Evolutionary conservation across 192 early-diverging fungal genomes (phyloP).

Genomic region (Entophlyctis luteolus): DNA sequence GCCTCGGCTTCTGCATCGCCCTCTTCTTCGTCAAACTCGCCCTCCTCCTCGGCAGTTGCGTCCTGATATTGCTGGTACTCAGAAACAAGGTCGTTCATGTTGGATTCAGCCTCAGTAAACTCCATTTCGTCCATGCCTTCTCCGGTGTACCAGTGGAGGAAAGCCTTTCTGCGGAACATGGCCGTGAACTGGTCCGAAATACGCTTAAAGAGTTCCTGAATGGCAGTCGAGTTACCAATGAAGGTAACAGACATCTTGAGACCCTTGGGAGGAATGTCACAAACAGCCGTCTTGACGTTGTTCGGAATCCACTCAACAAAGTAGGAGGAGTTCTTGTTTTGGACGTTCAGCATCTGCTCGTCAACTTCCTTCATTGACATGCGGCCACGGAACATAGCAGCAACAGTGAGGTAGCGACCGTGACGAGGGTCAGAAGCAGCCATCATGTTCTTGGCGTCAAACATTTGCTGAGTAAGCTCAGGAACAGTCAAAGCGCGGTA

Average conservation of each 20-base stretch:
- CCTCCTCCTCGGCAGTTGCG: conserved; percentile 57
- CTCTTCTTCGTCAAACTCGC: conserved; percentile 53
- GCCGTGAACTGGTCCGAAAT: conserved; percentile 87
- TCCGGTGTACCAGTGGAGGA: conserved; percentile 94
- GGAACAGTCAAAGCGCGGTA: conserved; percentile 91
- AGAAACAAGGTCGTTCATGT: conserved; percentile 97
- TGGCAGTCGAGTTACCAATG: conserved; percentile 90
- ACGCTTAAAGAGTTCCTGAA: conserved; percentile 91
- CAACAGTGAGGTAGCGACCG: conserved; percentile 94
- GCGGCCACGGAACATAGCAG: conserved; percentile 95
- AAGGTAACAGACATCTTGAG: conserved; percentile 91
- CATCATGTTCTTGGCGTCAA: conserved; percentile 99
- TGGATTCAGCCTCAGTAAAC: conserved; percentile 90
- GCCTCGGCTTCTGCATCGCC: conserved; percentile 45
- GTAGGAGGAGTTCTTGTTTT: conserved; percentile 92
- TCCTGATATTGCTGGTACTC: conserved; percentile 92
- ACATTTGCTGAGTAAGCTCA: conserved; percentile 88
- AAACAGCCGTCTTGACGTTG: conserved; percentile 88
- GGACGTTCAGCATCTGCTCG: conserved; percentile 93
- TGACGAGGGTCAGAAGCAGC: conserved; percentile 96
- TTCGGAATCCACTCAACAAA: conserved; percentile 99
- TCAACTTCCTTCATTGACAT: conserved; percentile 97
- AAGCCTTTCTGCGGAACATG: conserved; percentile 92
- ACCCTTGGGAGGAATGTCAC: conserved; percentile 84
- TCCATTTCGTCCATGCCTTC: conserved; percentile 97